A percentile compares a stretch with the other conserved stretches of the same genome.
Evolutionary conservation across 371 early-diverging fungal species (phyloP).

Genomic region (Mortierella sp.): DNA sequence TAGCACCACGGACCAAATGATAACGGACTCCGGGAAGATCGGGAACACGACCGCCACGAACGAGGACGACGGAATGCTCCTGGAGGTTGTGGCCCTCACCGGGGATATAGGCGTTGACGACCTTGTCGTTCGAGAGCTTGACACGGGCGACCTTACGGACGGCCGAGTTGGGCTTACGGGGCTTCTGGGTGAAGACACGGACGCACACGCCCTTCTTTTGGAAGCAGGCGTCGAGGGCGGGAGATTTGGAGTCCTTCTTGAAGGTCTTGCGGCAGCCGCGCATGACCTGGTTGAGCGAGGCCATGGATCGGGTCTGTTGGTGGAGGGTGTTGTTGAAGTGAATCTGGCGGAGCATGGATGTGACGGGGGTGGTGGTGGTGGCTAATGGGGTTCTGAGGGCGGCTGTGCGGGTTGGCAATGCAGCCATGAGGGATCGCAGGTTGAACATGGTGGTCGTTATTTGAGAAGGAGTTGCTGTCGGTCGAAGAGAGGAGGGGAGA

Average conservation of each 20-base stretch:
- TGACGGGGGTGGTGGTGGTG: conserved; percentile 3
- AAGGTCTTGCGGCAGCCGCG: conserved; percentile 86
- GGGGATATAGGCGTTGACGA: conserved; percentile 95
- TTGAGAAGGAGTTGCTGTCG: too few relatives aligned
- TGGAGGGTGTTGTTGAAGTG: conserved; percentile 24
- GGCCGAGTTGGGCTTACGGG: conserved; percentile 96
- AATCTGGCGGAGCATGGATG: conserved; percentile 18
- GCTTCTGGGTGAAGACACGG: conserved; percentile 95
- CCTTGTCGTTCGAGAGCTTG: conserved; percentile 89
- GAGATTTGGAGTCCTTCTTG: conserved; percentile 78
- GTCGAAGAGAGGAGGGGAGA: conserved; percentile 6
- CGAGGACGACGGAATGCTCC: conserved; percentile 97
- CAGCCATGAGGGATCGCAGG: conserved; percentile 51
- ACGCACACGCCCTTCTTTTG: conserved; percentile 95
- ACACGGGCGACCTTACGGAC: conserved; percentile 91
- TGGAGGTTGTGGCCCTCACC: conserved; percentile 99
- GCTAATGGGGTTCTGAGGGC: conserved; percentile 33
- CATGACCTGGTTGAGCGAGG: conserved; percentile 97
- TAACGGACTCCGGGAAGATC: conserved; percentile 99
- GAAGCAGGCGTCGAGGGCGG: conserved; percentile 91
- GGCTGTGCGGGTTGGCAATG: conserved; percentile 42
- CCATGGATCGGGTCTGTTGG: conserved; percentile 68
- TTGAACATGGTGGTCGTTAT: conserved; percentile 41
- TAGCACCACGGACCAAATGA: conserved; percentile 92
- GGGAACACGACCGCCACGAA: conserved; percentile 94